Conservation (phyloP, 2,329 filamentous ascomycete species). For the Penicillium sp. region DNA sequence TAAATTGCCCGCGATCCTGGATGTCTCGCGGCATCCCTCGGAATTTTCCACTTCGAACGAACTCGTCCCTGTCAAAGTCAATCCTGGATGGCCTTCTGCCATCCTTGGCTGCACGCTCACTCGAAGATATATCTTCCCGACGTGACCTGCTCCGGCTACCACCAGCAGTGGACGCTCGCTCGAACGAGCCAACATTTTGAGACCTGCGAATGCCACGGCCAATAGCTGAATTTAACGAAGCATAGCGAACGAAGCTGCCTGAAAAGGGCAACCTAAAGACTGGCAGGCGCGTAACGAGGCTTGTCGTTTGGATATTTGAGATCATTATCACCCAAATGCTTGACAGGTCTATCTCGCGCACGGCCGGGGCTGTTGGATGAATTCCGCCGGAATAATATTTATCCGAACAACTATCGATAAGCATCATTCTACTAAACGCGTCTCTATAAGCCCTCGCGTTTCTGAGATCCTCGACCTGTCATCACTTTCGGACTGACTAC, state of each 20-base stretch:
- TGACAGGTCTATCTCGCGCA: background rate
- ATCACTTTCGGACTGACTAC: background rate
- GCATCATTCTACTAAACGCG: background rate
- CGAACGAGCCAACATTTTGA: slow-evolving; percentile 13
- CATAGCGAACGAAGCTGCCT: slow-evolving; percentile 44
- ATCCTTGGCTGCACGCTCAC: slow-evolving; percentile 2
- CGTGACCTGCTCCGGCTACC: slow-evolving; percentile 5
- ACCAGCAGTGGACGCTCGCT: slow-evolving; percentile 1
- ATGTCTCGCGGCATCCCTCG: slow-evolving; percentile 30
- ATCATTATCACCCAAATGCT: slow-evolving; percentile 15
- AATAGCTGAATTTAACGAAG: slow-evolving; percentile 70
- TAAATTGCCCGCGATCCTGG: slow-evolving; percentile 16
- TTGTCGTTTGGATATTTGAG: slow-evolving; percentile 10
- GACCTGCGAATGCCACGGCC: slow-evolving; percentile 65
- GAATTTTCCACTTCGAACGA: slow-evolving; percentile 38
- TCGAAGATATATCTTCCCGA: slow-evolving; percentile 5
- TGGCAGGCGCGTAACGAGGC: background rate
- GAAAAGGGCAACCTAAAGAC: slow-evolving; percentile 7
- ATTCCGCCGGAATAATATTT: background rate
- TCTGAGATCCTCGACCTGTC: background rate
- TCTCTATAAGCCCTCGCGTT: background rate
- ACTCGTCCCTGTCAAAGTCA: slow-evolving; percentile 37
- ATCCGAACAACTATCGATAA: slow-evolving; percentile 1
- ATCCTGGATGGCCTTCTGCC: background rate
- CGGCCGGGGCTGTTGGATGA: background rate